These are phyloP conservation scores for Globisporangium carolinianum DNA, from an alignment of 352 stramenopile species.

Conservation along the genomic window DNA sequence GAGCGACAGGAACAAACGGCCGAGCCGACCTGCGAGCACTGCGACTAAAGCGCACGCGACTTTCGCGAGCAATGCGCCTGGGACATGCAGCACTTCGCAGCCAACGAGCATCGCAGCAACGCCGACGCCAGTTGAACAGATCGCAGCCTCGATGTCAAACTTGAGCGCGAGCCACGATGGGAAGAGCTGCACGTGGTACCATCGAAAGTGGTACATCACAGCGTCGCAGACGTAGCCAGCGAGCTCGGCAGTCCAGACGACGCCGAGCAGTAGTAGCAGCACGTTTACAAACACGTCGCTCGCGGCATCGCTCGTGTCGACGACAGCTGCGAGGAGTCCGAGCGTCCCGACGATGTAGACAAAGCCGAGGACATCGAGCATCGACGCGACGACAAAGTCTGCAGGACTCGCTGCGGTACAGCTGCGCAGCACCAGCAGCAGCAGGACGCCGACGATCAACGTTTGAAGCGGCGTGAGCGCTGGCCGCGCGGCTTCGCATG, in stretches of 20 bases:
- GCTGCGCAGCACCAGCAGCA: conserved; percentile 22
- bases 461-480: conserved; percentile 27
- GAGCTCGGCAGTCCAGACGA: conserved; percentile 40
- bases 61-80: conserved; percentile 6
- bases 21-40: conserved; percentile 84
- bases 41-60: conserved; percentile 6
- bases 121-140: conserved; percentile 30
- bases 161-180: conserved; percentile 35
- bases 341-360: conserved; percentile 28
- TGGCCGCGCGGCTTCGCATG: conserved; percentile 11
- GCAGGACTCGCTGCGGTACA: conserved; percentile 20
- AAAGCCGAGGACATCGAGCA: conserved; percentile 33
- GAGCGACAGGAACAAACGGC: conserved; percentile 89
- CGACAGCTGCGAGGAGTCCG: conserved; percentile 29
- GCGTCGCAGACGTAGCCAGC: conserved; percentile 40
- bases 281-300: conserved; percentile 25
- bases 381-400: conserved; percentile 26
- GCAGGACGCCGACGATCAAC: conserved; percentile 25
- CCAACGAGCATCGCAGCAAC: conserved; percentile 31
- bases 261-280: conserved; percentile 31
- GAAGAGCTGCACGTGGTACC: conserved; percentile 33
- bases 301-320: conserved; percentile 28
- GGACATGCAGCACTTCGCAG: conserved; percentile 20
- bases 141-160: conserved; percentile 37
- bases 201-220: conserved; percentile 47